These are phyloP conservation scores for Coemansia sp. DNA, from an alignment of 192 early-diverging fungal genomes.

Conservation along the genomic window DNA sequence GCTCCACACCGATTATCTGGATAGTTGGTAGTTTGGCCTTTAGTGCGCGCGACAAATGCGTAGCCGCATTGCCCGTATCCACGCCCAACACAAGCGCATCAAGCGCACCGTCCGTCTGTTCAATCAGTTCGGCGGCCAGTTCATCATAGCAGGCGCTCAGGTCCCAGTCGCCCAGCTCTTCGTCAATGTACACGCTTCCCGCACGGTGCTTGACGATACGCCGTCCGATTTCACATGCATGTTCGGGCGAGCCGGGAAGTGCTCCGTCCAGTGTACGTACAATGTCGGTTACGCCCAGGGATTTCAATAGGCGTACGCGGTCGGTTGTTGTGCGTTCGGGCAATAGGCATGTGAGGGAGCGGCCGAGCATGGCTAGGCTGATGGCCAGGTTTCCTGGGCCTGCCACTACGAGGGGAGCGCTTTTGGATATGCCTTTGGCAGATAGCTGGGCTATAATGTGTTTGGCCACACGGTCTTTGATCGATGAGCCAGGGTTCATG, in stretches of 20 bases:
- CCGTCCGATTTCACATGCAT: constrained; percentile 58
- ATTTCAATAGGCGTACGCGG: constrained; percentile 64
- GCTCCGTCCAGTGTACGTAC: constrained; percentile 68
- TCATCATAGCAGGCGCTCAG: constrained; percentile 47
- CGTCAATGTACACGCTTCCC: constrained; percentile 61
- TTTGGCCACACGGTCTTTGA: constrained; percentile 74
- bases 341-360: constrained; percentile 43
- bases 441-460: constrained; percentile 34
- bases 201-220: constrained; percentile 54
- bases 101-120: constrained; percentile 53
- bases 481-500: constrained; percentile 65
- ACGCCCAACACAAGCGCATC: constrained; percentile 69
- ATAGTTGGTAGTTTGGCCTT: constrained; percentile 55
- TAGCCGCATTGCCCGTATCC: constrained; percentile 63
- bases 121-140: constrained; percentile 63
- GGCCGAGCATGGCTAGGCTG: constrained; percentile 59
- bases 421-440: constrained; percentile 8
- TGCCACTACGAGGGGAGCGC: constrained; percentile 62
- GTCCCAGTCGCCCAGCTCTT: constrained; percentile 51
- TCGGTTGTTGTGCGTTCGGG: constrained; percentile 74
- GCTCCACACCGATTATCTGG: constrained; percentile 69
- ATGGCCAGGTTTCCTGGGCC: constrained; percentile 70
- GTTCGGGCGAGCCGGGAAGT: constrained; percentile 63
- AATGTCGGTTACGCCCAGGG: constrained; percentile 62
- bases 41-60: constrained; percentile 58